phyloP scores from a whole-genome alignment of 805 yeast species.

The Kodamaea jinghongensis region DNA sequence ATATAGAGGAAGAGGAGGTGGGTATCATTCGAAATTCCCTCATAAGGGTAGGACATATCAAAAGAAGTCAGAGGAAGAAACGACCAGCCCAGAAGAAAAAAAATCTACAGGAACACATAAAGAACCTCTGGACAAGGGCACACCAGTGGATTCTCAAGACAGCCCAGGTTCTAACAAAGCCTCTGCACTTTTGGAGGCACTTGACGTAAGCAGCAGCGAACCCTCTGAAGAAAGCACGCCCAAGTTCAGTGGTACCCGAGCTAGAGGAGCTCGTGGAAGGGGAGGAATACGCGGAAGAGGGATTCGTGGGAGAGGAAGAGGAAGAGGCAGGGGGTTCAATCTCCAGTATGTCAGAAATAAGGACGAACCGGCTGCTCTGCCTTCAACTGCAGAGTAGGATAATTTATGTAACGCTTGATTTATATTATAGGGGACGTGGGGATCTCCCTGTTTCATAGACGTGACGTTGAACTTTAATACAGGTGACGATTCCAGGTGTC shows the following conservation, averaged over 20 bases:
- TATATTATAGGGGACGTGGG: no score
- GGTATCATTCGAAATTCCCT: neutral
- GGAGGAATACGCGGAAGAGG: conserved; percentile 11
- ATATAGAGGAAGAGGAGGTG: neutral
- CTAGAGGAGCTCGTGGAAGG: conserved; percentile 16
- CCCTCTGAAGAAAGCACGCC: conserved; percentile 7
- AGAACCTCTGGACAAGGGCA: conserved; percentile 8
- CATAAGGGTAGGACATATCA: neutral
- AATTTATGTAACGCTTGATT: no score
- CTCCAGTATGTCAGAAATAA: conserved; percentile 24
- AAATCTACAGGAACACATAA: neutral
- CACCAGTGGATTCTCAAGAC: neutral
- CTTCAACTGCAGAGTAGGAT: no score
- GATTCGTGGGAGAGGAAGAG: conserved; percentile 15
- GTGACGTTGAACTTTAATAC: no score
- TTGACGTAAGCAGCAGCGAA: neutral
- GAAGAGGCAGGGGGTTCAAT: conserved; percentile 18
- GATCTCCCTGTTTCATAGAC: no score
- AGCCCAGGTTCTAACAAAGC: conserved; percentile 2
- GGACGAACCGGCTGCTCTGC: neutral
- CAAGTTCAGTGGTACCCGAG: conserved; percentile 12
- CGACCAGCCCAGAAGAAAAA: neutral
- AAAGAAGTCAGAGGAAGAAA: neutral
- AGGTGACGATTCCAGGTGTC: no score
- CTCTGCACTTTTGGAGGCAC: conserved; percentile 5